These are phyloP conservation scores for Vitis cinerea DNA, from an alignment of 164 flowering plant species.

Conservation along the genomic window DNA sequence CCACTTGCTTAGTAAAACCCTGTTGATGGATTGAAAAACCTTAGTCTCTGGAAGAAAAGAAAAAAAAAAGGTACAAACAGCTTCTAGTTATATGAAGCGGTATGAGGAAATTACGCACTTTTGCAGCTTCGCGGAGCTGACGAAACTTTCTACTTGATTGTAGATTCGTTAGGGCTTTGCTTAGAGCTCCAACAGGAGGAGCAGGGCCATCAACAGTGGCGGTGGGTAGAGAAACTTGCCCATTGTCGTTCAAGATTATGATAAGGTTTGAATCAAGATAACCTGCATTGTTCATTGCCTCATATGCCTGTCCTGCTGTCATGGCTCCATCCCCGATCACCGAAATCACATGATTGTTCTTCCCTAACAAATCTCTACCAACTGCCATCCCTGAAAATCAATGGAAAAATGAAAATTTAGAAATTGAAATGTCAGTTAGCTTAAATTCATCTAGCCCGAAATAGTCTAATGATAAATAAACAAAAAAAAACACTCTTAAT, in stretches of 20 bases:
- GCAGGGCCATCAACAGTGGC: slow-evolving; percentile 58
- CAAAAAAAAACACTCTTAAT: too few relatives aligned
- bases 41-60: neutral
- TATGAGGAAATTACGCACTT: slow-evolving; percentile 21
- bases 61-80: neutral
- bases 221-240: slow-evolving; percentile 45
- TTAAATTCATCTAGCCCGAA: too few relatives aligned
- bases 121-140: slow-evolving; percentile 37
- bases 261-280: slow-evolving; percentile 44
- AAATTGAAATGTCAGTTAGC: neutral
- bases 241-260: slow-evolving; percentile 44
- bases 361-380: slow-evolving; percentile 45
- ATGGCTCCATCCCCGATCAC: slow-evolving; percentile 60
- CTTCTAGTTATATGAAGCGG: too few relatives aligned
- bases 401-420: neutral
- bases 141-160: slow-evolving; percentile 38
- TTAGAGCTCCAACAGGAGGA: slow-evolving; percentile 51
- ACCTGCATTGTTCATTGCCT: slow-evolving; percentile 53
- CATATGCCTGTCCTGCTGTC: slow-evolving; percentile 54
- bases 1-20: slow-evolving; percentile 41
- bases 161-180: slow-evolving; percentile 31
- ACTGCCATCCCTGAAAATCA: slow-evolving; percentile 50
- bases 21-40: slow-evolving; percentile 4
- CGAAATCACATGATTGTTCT: slow-evolving; percentile 40
- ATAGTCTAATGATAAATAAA: too few relatives aligned